A percentile compares a stretch with the other conserved stretches of the same genome.
Conservation (phyloP, 208 protist species). For the Leishmania guyanensis region DNA sequence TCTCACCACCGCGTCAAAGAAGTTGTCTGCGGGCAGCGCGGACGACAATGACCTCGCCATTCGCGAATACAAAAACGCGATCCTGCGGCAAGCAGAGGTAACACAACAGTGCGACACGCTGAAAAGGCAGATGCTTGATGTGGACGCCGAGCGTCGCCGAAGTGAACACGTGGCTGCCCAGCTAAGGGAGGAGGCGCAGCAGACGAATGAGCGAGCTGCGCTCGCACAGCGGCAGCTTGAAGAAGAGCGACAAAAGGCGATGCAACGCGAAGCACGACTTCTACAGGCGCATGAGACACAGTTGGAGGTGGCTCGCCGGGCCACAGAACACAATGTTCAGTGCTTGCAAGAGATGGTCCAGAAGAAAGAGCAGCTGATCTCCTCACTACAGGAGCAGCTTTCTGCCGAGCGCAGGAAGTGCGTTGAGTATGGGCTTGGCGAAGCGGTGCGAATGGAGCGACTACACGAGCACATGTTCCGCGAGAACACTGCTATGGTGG, state of each 20-base stretch:
- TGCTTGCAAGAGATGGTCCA: constrained; percentile 78
- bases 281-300: constrained; percentile 73
- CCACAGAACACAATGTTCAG: constrained; percentile 78
- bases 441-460: constrained; percentile 81
- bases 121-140: constrained; percentile 43
- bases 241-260: constrained; percentile 60
- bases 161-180: constrained; percentile 32
- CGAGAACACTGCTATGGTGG: constrained; percentile 85
- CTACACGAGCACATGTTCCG: constrained; percentile 85
- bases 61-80: constrained; percentile 69
- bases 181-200: constrained; percentile 52
- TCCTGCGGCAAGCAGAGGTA: constrained; percentile 68
- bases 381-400: constrained; percentile 78
- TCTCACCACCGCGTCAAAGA: not conserved
- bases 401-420: constrained; percentile 70
- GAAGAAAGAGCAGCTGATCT: constrained; percentile 73
- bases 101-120: constrained; percentile 55
- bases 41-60: constrained; percentile 55
- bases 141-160: constrained; percentile 33
- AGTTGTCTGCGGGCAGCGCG: constrained; percentile 12
- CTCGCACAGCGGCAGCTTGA: constrained; percentile 63
- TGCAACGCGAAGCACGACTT: constrained; percentile 62
- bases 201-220: constrained; percentile 44
- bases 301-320: constrained; percentile 63
- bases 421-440: constrained; percentile 70